These are phyloP conservation scores for Paraconiothyrium sp. DNA, from an alignment of 2,329 filamentous ascomycete genomes.

Conservation along the genomic window DNA sequence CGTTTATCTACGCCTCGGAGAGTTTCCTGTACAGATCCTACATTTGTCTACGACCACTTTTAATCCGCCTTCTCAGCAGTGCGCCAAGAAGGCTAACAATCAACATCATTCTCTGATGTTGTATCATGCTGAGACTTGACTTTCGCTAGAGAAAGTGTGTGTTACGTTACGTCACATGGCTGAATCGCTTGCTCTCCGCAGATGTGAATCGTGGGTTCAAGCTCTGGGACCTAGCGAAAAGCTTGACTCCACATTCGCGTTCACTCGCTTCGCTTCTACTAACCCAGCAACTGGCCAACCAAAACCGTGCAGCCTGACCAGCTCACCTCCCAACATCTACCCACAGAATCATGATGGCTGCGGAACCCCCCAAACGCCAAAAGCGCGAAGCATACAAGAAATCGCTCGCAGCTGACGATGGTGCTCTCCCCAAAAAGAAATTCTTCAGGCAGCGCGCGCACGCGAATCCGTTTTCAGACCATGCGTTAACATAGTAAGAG, in stretches of 20 bases:
- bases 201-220: constrained; percentile 24
- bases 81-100: constrained; percentile 31
- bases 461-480: constrained; percentile 97
- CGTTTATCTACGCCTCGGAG: constrained; percentile 20
- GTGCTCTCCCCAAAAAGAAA: constrained; percentile 86
- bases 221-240: constrained; percentile 40
- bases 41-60: constrained; percentile 25
- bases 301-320: constrained; percentile 8
- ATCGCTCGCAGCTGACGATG: constrained; percentile 47
- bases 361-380: constrained; percentile 51
- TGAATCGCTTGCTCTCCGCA: not conserved
- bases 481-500: constrained; percentile 82
- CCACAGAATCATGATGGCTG: constrained; percentile 37
- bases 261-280: constrained; percentile 17
- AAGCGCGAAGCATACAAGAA: constrained; percentile 59
- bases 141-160: not conserved
- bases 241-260: constrained; percentile 39
- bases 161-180: constrained; percentile 7
- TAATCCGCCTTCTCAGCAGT: constrained; percentile 37
- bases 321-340: constrained; percentile 2
- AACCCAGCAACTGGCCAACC: constrained; percentile 12
- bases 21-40: constrained; percentile 36
- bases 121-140: not conserved
- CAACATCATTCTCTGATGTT: not conserved
- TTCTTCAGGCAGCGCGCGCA: constrained; percentile 97